Evolutionary conservation across 495 filamentous ascomycete genomes (phyloP).

Genomic region (Podospora comata): DNA sequence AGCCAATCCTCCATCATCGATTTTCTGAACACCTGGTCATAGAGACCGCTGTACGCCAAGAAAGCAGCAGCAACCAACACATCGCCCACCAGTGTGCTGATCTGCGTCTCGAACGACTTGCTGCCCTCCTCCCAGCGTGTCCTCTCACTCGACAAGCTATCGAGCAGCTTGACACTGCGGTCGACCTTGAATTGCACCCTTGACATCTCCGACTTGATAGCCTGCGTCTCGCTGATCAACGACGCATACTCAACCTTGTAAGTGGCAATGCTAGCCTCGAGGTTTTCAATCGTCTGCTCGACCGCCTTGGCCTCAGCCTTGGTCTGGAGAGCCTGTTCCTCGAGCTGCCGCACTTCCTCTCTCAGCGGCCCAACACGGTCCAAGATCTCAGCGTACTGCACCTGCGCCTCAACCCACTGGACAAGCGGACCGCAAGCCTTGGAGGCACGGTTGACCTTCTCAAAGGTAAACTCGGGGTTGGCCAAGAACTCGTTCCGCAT

Average conservation of each 20-base stretch:
- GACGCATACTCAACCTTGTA: slow-evolving; percentile 97
- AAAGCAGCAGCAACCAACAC: slow-evolving; percentile 93
- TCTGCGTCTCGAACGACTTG: slow-evolving; percentile 96
- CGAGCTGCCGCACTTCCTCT: slow-evolving; percentile 82
- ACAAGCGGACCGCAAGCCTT: slow-evolving; percentile 96
- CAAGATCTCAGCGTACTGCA: slow-evolving; percentile 94
- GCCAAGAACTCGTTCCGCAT: slow-evolving; percentile 93
- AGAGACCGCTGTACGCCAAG: slow-evolving; percentile 95
- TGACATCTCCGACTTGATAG: slow-evolving; percentile 95
- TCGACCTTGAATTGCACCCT: slow-evolving; percentile 97
- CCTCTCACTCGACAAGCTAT: slow-evolving; percentile 91
- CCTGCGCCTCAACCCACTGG: slow-evolving; percentile 96
- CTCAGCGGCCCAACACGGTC: slow-evolving; percentile 91
- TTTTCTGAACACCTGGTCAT: slow-evolving; percentile 96
- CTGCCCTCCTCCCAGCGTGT: slow-evolving; percentile 92
- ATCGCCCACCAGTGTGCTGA: slow-evolving; percentile 92
- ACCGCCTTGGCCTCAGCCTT: slow-evolving; percentile 92
- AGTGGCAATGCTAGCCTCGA: slow-evolving; percentile 88
- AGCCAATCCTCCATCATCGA: slow-evolving; percentile 97
- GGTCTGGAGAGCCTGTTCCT: slow-evolving; percentile 85
- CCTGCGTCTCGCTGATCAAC: slow-evolving; percentile 93
- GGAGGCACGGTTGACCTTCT: slow-evolving; percentile 90
- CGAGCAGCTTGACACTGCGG: slow-evolving; percentile 87
- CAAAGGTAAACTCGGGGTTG: slow-evolving; percentile 91
- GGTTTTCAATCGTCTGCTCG: slow-evolving; percentile 73